Evolutionary conservation across 495 filamentous ascomycete species (phyloP).

Genomic region (Annulohypoxylon nitens): DNA sequence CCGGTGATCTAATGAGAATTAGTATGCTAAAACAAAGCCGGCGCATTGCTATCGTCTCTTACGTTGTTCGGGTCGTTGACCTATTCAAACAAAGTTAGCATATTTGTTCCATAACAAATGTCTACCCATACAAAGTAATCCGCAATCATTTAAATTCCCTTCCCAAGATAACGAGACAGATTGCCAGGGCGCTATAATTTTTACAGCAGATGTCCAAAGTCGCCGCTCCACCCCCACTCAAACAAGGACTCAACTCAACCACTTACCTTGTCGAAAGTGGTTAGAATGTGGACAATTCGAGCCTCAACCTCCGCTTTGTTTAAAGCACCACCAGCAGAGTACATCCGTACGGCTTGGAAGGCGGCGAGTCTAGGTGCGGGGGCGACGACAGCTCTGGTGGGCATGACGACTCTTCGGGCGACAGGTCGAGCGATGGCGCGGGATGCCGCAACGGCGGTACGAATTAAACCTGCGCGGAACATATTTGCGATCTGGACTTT

Average conservation of each 20-base stretch:
- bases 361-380: conserved; percentile 64
- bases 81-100: conserved; percentile 59
- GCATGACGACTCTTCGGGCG: conserved; percentile 66
- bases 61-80: conserved; percentile 83
- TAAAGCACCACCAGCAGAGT: conserved; percentile 84
- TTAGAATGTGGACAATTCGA: conserved; percentile 90
- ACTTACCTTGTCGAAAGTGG: conserved; percentile 96
- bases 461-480: conserved; percentile 88
- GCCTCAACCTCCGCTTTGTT: conserved; percentile 87
- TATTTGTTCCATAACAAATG: conserved; percentile 1
- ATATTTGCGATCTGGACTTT: conserved; percentile 63
- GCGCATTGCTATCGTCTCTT: conserved; percentile 49
- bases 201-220: conserved; percentile 1
- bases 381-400: conserved; percentile 67
- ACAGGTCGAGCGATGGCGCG: conserved; percentile 68
- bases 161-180: not conserved
- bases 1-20: conserved; percentile 74
- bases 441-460: conserved; percentile 66
- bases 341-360: conserved; percentile 78
- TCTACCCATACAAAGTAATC: not conserved
- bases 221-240: too few relatives aligned
- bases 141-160: conserved; percentile 5
- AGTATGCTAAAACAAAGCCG: conserved; percentile 33
- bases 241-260: conserved; percentile 9
- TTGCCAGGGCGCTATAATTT: not conserved